Evolutionary conservation across 805 yeast genomes (phyloP), one percentile per base, ranked within the genome.

Genomic region (Nakazawaea holstii): DNA sequence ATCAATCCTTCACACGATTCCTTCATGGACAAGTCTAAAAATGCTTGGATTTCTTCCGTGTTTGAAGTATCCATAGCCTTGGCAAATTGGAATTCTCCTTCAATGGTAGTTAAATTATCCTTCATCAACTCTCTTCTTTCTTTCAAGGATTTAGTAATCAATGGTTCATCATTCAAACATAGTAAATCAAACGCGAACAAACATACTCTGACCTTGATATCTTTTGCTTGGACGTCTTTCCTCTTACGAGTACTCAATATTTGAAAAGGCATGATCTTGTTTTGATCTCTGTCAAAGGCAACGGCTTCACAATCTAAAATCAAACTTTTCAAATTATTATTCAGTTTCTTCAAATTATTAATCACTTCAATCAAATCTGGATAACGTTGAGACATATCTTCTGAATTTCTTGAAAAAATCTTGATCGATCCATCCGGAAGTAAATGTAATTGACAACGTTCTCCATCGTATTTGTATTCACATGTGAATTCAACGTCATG

Each of bases 401-500:
- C 99, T 44, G 96, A 88, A 65, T 92, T 94, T 65, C 99, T 78
- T 2, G 97, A 91, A 64, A 88, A 94, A 10, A 94, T 84, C 47
- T 77, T 73, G 55, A 89, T 82, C 9, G 74, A 65, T 1, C 94
- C 92, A 55, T 76, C 76, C 0, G 73, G 64, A 11, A 87, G 64
- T 28, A 84, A 64, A 64, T 94, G 99, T 9, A 94, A 84, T 62
- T 94, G 99, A 0, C 98, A 98, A 57, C 99, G 77, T 67, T 94
- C 99, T 39, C 99, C 99, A 62, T 94, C 99, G 59, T 94, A 94
- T 60, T 94, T 94, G 67, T 91, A 94, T 62, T 94, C 99, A 63
- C 97, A 92, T 0, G 97, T 91, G 60, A 94, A 94, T 49, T 79
- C 79, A 55, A 83, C 84, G 40, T 83, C 89, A 53, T 85, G 86